Conservation (phyloP, 148 eudicot genomes). For the Dianthus caryophyllus region DNA sequence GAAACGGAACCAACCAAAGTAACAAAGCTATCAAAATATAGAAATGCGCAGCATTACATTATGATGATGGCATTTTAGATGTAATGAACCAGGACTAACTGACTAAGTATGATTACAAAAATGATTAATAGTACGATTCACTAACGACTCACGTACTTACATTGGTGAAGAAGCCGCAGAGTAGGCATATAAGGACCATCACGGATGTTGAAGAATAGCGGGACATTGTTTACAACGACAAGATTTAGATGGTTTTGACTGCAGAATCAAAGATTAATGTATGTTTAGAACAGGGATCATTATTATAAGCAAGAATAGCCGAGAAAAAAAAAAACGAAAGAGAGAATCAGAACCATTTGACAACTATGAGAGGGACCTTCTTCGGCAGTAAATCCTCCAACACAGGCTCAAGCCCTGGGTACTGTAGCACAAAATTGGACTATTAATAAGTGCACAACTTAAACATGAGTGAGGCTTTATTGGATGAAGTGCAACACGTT, state of each 20-base stretch:
- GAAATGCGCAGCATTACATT: too few species aligned
- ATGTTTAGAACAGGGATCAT: conserved; percentile 11
- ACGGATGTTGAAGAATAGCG: conserved; percentile 85
- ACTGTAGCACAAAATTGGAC: conserved; percentile 46
- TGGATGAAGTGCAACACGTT: not conserved
- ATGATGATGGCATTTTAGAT: too few species aligned
- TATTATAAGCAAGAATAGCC: not conserved
- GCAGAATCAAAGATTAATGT: conserved; percentile 19
- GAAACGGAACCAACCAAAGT: not conserved
- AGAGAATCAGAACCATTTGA: conserved; percentile 59
- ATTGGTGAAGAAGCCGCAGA: conserved; percentile 90
- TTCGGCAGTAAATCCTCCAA: conserved; percentile 93
- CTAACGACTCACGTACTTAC: conserved; percentile 51
- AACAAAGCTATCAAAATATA: not conserved
- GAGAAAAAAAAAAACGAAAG: not conserved
- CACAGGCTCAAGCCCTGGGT: conserved; percentile 94
- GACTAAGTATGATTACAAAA: not conserved
- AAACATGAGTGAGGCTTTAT: not conserved
- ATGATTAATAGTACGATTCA: too few species aligned
- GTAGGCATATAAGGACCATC: conserved; percentile 99
- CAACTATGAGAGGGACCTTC: conserved; percentile 90
- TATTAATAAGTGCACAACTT: not conserved
- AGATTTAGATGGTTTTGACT: conserved; percentile 96
- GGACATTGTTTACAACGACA: conserved; percentile 86
- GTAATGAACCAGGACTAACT: conserved; percentile 13